Base-by-base conservation (phyloP, 2,329 filamentous ascomycete genomes). In the Chalaropsis thielavioides region DNA sequence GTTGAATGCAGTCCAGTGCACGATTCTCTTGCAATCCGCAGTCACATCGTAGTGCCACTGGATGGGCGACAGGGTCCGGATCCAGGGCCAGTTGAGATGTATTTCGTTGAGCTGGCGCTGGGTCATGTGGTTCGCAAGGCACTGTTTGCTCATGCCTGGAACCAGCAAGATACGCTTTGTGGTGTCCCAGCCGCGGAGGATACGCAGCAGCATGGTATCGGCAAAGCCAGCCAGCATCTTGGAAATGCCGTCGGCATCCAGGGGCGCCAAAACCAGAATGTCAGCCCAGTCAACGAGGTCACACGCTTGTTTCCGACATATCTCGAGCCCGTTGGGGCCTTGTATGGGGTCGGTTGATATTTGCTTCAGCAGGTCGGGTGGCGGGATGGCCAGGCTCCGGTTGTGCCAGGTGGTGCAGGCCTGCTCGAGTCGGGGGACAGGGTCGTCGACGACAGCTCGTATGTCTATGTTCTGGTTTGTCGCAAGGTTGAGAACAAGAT, bases 41-140 rank as follows among this genome's bases (percentile, higher is more conserved):
- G 72, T 69, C 41, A 74, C 77, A 68, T 88, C 85, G 72, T 90
- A 94, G 69, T 86, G 83, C 89, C 90, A 96, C 17, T 95, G 75
- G 41, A 95, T 84, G 0, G 92, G 90, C 51, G 88, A 81, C 73
- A 96, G 81, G 54, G 94, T 84, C 68, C 87, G 83, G 63, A 96
- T 83, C 90, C 90, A 96, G 63, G 86, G 86, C 90, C 90, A 95
- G 73, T 90, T 92, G 68, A 84, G 80, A 68, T 86, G 82, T 51
- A 96, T 83, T 75, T 95, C 94, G 74, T 83, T 87, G 67, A 96
- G 81, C 72, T 96, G 91, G 71, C 90, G 88, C 76, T 89, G 89
- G 17, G 90, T 95, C 76, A 92, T 86, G 1, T 91, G 90, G 71
- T 94, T 91, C 72, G 92, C 85, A 90, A 90, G 95, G 84, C 92